Evolutionary conservation across 2,329 filamentous ascomycete genomes (phyloP).

Genomic region (Aspergillus amoenus): DNA sequence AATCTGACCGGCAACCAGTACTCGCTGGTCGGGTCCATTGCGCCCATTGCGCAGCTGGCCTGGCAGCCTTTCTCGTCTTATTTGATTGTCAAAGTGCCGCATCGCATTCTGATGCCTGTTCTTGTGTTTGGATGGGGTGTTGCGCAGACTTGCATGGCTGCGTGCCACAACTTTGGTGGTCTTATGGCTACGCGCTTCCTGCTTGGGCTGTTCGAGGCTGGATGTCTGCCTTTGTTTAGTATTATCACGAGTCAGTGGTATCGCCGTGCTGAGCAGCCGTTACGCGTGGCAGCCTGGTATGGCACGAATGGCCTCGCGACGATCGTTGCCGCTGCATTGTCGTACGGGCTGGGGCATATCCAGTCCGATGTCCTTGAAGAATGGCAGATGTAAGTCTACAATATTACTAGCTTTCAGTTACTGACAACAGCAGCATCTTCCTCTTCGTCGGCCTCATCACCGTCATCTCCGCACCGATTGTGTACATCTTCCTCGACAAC

Average conservation of each 20-base stretch:
- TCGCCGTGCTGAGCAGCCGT: conserved; percentile 58
- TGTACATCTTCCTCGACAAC: conserved; percentile 60
- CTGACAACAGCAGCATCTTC: conserved; percentile 49
- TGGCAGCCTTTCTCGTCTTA: conserved; percentile 62
- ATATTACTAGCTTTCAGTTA: background rate
- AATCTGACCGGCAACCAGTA: conserved; percentile 55
- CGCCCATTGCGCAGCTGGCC: conserved; percentile 59
- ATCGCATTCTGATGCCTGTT: conserved; percentile 57
- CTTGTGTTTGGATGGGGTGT: conserved; percentile 51
- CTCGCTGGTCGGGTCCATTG: conserved; percentile 58
- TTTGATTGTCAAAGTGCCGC: conserved; percentile 62
- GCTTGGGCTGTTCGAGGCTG: conserved; percentile 54
- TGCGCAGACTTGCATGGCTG: conserved; percentile 50
- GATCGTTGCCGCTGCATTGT: conserved; percentile 57
- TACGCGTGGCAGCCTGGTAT: conserved; percentile 67
- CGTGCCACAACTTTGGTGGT: conserved; percentile 46
- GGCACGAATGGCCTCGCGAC: conserved; percentile 60
- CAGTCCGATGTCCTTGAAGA: conserved; percentile 41
- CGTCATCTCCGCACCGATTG: conserved; percentile 55
- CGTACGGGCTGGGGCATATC: conserved; percentile 59
- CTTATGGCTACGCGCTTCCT: conserved; percentile 53
- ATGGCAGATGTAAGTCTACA: conserved; percentile 50
- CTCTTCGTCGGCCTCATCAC: conserved; percentile 63
- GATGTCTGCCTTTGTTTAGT: conserved; percentile 47
- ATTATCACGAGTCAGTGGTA: conserved; percentile 50